Evolutionary conservation across 352 stramenopile species (phyloP).

Genomic region (Phytophthora pistaciae): DNA sequence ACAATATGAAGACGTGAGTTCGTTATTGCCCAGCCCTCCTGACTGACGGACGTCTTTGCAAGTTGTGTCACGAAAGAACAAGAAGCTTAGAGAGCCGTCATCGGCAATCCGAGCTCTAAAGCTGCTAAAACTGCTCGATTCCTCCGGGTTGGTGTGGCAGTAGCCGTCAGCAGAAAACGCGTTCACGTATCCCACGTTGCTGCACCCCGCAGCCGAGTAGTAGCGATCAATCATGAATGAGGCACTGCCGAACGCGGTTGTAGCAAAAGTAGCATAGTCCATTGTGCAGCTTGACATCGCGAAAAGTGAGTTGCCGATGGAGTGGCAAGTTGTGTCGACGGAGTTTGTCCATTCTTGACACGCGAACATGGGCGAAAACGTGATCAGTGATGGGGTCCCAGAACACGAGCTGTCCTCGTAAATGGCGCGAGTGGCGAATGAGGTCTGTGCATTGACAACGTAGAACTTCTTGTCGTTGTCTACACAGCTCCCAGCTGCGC

Average conservation of each 20-base stretch:
- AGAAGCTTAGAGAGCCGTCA: not conserved
- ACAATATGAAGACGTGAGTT: not conserved
- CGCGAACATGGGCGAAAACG: not conserved
- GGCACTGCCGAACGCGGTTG: constrained; percentile 1
- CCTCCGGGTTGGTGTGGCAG: not conserved
- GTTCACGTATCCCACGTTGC: not conserved
- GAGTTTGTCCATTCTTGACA: not conserved
- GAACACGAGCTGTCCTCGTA: constrained; percentile 13
- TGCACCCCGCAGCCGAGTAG: not conserved
- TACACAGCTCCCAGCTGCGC: not conserved
- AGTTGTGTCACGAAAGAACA: not conserved
- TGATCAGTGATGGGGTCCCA: not conserved
- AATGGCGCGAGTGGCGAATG: not conserved
- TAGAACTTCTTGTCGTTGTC: not conserved
- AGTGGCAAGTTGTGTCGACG: not conserved
- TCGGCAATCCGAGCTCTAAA: not conserved
- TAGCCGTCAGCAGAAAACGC: not conserved
- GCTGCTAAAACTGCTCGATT: not conserved
- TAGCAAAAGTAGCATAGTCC: not conserved
- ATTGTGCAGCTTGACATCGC: constrained; percentile 4
- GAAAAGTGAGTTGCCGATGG: not conserved
- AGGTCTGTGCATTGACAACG: not conserved
- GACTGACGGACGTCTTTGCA: no score
- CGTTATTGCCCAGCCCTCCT: not conserved
- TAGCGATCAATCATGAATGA: constrained; percentile 3